Conservation (phyloP, 2,329 filamentous ascomycete species). For the Xylaria sp. region DNA sequence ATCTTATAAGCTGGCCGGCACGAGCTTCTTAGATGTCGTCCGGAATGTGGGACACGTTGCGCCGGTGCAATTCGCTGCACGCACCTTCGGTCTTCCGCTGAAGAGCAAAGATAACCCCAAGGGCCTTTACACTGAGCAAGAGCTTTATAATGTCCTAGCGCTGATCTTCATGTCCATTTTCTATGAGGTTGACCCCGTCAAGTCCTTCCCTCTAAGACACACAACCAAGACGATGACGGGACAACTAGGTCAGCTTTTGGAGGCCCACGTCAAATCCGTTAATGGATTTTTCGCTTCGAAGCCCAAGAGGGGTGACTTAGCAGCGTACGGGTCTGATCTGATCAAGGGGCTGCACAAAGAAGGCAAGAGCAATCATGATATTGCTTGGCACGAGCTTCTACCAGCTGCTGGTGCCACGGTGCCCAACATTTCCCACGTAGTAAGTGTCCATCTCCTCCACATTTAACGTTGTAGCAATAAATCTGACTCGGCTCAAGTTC, state of each 20-base stretch:
- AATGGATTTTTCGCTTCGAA: conserved; percentile 52
- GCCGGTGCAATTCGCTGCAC: conserved; percentile 71
- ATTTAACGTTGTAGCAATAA: neutral
- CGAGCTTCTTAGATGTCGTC: conserved; percentile 75
- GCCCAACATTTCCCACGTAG: conserved; percentile 75
- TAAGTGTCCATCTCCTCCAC: conserved; percentile 50
- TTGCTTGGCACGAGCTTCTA: conserved; percentile 76
- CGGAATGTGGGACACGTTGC: conserved; percentile 75
- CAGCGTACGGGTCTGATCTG: conserved; percentile 72
- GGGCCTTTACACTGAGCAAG: conserved; percentile 66
- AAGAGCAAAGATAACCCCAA: conserved; percentile 70
- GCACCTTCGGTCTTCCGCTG: conserved; percentile 72
- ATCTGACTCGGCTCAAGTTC: conserved; percentile 69
- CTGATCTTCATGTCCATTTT: conserved; percentile 67
- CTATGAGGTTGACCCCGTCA: conserved; percentile 66
- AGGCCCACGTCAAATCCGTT: conserved; percentile 35
- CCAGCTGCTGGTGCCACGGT: conserved; percentile 74
- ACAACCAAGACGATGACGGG: conserved; percentile 61
- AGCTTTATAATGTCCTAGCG: conserved; percentile 66
- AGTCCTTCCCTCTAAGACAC: conserved; percentile 64
- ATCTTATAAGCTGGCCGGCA: conserved; percentile 68
- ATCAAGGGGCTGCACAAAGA: conserved; percentile 72
- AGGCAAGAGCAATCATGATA: conserved; percentile 70
- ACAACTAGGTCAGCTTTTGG: conserved; percentile 62
- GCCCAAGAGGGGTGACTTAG: conserved; percentile 63